phyloP scores from a whole-genome alignment of 768 basidiomycete genomes.

The Russula emetica region DNA sequence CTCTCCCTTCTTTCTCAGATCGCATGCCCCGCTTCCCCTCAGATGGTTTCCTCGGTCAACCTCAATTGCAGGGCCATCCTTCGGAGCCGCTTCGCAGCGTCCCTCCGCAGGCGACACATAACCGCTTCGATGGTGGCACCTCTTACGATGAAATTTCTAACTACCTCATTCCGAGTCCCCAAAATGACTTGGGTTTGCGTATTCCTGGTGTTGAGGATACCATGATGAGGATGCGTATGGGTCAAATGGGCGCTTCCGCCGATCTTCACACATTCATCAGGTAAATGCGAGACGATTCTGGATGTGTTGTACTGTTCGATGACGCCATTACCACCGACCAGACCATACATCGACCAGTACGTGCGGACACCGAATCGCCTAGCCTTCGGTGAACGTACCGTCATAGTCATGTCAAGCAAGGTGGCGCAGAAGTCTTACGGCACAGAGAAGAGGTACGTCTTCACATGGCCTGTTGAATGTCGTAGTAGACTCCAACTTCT shows the following conservation, averaged over 20 bases:
- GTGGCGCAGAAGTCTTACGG: conserved; percentile 98
- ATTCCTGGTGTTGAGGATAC: conserved; percentile 62
- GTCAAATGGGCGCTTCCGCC: conserved; percentile 51
- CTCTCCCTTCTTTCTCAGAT: conserved; percentile 49
- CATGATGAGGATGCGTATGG: conserved; percentile 58
- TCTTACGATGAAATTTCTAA: conserved; percentile 57
- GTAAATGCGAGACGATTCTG: conserved; percentile 37
- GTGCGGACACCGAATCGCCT: conserved; percentile 80
- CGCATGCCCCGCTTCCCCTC: conserved; percentile 52
- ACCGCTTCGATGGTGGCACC: conserved; percentile 49
- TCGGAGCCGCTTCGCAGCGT: conserved; percentile 63
- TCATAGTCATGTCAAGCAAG: conserved; percentile 96
- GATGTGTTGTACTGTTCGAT: neutral
- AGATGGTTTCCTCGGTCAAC: conserved; percentile 51
- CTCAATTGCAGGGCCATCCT: conserved; percentile 50
- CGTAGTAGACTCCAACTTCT: conserved; percentile 10
- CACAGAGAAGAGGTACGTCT: conserved; percentile 81
- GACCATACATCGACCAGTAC: conserved; percentile 82
- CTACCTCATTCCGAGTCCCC: conserved; percentile 50
- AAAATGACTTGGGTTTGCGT: conserved; percentile 54
- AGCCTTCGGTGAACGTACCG: conserved; percentile 86
- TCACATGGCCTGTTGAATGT: conserved; percentile 9
- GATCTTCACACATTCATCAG: conserved; percentile 80
- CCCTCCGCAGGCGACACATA: conserved; percentile 67
- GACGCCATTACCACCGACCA: conserved; percentile 33